Percentiles rank a stretch among this genome's conserved stretches.
Conservation (phyloP, 352 stramenopile genomes). For the Phytophthora syringae region DNA sequence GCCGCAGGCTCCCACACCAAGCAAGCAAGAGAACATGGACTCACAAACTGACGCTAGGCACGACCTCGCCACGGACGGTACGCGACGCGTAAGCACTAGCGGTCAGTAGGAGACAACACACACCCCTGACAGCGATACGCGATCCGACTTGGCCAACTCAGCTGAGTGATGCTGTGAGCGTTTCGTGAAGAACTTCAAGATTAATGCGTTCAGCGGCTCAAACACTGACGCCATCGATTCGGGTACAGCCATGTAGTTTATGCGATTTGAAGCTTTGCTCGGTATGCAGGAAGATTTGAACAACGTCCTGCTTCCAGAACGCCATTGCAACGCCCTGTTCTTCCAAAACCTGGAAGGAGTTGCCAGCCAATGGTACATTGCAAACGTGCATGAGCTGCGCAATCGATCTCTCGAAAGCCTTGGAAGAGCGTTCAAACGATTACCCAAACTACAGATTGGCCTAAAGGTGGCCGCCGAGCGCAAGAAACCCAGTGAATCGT, state of each 20-base stretch:
- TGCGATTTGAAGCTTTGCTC: background rate
- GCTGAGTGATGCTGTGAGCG: background rate
- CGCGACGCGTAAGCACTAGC: background rate
- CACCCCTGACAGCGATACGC: no score
- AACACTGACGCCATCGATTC: background rate
- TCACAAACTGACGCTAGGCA: background rate
- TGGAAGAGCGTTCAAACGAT: background rate
- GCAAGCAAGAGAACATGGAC: background rate
- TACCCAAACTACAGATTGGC: background rate
- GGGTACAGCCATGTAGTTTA: background rate
- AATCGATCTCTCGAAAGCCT: background rate
- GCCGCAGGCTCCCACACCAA: background rate
- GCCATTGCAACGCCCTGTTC: background rate
- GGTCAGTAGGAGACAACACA: no score
- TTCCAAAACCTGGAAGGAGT: background rate
- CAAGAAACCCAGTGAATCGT: background rate
- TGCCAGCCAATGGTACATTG: constrained; percentile 1
- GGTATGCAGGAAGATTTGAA: background rate
- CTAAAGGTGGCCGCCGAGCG: background rate
- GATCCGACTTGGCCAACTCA: no score
- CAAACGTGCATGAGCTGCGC: background rate
- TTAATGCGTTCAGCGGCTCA: background rate
- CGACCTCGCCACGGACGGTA: background rate
- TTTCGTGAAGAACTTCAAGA: background rate
- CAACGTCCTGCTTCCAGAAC: background rate